Conservation (phyloP, 257 asterid species). For the Dorcoceras hygrometricum region DNA sequence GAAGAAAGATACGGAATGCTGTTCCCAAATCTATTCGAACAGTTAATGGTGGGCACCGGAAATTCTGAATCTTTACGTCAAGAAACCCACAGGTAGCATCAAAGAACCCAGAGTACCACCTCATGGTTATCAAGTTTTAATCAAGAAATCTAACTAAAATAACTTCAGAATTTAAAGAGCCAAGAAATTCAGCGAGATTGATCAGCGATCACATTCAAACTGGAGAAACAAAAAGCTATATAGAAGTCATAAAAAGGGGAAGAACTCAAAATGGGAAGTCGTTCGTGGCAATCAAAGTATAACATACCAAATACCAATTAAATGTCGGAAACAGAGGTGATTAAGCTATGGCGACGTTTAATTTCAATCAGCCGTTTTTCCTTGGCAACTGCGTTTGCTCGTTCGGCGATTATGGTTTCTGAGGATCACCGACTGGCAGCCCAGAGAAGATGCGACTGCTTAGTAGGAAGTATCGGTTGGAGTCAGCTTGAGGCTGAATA, state of each 20-base stretch:
- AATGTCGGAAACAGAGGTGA: background rate
- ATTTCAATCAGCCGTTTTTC: background rate
- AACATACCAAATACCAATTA: background rate
- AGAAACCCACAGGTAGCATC: background rate
- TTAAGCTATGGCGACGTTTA: background rate
- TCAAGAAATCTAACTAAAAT: background rate
- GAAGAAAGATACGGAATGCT: background rate
- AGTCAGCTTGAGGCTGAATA: too few relatives aligned
- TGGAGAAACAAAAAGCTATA: background rate
- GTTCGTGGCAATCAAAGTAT: background rate
- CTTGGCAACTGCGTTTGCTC: background rate
- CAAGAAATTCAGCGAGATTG: background rate
- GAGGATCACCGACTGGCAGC: background rate
- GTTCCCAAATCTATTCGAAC: background rate
- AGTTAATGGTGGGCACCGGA: background rate
- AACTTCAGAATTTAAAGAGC: background rate
- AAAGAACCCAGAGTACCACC: background rate
- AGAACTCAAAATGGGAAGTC: background rate
- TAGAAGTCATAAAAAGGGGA: background rate
- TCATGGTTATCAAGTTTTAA: background rate
- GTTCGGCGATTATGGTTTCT: background rate
- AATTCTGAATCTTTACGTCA: background rate
- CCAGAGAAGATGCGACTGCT: background rate
- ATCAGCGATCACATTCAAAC: conserved; percentile 15
- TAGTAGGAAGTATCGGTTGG: background rate